phyloP scores from a whole-genome alignment of 2,329 filamentous ascomycete species.

The Paraconiothyrium brasiliense region DNA sequence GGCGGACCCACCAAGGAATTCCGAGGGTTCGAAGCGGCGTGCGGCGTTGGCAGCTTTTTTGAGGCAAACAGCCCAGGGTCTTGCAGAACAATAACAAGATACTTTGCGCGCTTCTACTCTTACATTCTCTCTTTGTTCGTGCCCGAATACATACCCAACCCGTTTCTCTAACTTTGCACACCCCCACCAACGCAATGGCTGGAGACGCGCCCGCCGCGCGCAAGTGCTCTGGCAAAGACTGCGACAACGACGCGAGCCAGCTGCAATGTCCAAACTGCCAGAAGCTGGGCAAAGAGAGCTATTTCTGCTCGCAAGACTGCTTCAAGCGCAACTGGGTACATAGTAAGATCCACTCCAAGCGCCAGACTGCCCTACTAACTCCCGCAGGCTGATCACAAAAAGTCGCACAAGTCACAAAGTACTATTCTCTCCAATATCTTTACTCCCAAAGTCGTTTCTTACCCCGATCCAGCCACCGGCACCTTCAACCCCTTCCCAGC shows the following conservation, averaged over 20 bases:
- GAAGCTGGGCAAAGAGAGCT: constrained; percentile 89
- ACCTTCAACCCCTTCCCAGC: constrained; percentile 91
- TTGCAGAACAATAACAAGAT: neutral
- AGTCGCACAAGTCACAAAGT: constrained; percentile 82
- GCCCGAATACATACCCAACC: neutral
- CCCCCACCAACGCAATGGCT: constrained; percentile 36
- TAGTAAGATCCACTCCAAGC: constrained; percentile 27
- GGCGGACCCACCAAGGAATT: constrained; percentile 6
- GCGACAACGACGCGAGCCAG: constrained; percentile 83
- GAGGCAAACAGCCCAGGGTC: neutral
- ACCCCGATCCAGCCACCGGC: constrained; percentile 90
- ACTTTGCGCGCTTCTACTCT: neutral
- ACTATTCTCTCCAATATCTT: constrained; percentile 77
- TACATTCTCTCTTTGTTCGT: neutral
- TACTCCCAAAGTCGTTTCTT: constrained; percentile 83
- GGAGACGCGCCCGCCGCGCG: constrained; percentile 59
- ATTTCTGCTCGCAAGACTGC: constrained; percentile 97
- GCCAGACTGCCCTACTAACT: constrained; percentile 33
- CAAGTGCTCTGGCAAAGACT: constrained; percentile 84
- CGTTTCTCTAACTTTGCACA: neutral
- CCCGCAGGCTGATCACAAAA: constrained; percentile 80
- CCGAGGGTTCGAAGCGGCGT: constrained; percentile 6
- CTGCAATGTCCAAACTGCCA: constrained; percentile 96
- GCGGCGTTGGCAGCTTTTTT: neutral
- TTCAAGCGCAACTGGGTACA: constrained; percentile 98